Conservation (phyloP, 176 grass and related monocot genomes). For the Ensete ventricosum region DNA sequence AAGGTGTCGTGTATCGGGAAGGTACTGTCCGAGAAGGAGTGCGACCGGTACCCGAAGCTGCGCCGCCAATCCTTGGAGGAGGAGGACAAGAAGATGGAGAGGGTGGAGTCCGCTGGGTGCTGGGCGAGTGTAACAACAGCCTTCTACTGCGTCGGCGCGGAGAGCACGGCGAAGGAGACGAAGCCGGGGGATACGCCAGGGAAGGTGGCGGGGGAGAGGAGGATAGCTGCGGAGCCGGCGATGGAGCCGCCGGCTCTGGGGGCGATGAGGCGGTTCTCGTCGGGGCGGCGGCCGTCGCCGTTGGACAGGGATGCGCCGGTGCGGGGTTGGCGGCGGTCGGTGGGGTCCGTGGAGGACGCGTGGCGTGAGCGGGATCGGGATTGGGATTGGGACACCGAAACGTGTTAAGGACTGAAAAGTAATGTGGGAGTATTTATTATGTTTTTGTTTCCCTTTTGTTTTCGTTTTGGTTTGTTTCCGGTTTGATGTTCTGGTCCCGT, state of each 20-base stretch:
- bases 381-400: no score
- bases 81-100: neutral
- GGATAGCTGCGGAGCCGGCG: neutral
- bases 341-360: neutral
- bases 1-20: constrained; percentile 95
- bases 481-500: no score
- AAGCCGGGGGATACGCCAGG: neutral
- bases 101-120: constrained; percentile 18
- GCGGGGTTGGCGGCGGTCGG: neutral
- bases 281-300: constrained; percentile 36
- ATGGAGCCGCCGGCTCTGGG: constrained; percentile 31
- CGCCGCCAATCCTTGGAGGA: neutral
- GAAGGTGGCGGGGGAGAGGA: constrained; percentile 16
- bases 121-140: constrained; percentile 30
- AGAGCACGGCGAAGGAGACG: no score
- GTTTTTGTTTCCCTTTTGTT: no score
- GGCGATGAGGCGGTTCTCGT: constrained; percentile 46
- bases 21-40: constrained; percentile 41
- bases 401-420: no score
- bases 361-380: no score
- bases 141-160: constrained; percentile 19
- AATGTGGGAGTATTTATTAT: no score
- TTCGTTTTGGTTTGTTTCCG: no score
- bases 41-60: constrained; percentile 9
- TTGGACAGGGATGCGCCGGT: constrained; percentile 32